Base-by-base conservation (phyloP, 768 basidiomycete genomes). In the Phaffia tasmanica region DNA sequence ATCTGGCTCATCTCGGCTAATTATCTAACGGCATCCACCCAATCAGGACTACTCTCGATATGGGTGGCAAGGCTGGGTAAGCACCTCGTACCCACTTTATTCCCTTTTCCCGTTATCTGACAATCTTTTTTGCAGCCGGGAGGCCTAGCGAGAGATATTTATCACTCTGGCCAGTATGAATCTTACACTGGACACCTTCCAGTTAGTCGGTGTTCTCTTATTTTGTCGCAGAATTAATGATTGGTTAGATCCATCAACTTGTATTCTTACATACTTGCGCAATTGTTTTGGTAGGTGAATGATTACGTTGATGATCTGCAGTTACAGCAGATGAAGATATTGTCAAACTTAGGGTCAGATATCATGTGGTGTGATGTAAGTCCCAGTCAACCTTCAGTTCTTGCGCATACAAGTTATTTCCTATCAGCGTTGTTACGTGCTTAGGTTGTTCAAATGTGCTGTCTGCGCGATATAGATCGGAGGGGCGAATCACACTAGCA, bases 261-360 rank as follows among this genome's bases (percentile, higher is more conserved):
- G 1, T 49, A 1, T 11, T 48, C 23, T 1, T 29, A 4, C 11
- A 42, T 15, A 48, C 59, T 1, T 27, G 46, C 27, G 7, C 0
- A 6, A n/a, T 8, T 6, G 27, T 21, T 46, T 32, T 21, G 14
- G 5, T 21, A 64, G 63, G 49, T 62, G 32, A 71, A 74, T 0
- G 82, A 84, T 70, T 84, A 81, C 58, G 27, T 84, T 21, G 75
- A 79, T 11, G 82, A 84, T 69, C 67, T 82, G 32, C 81, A 80
- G 70, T 73, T 79, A 50, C 80, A 79, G 1, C 83, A 83, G 29
- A 83, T 83, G 81, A 53, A 79, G 7, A 79, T 79, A 19, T 75
- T 83, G 14, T 79, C 79, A n/a, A 77, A 76, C 23, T 82, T 82
- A 49, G 81, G 77, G 47, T 78, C 79, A 2, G 81, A 83, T 69